phyloP scores from a whole-genome alignment of 495 filamentous ascomycete species.

The Aspergillus biplanus region DNA sequence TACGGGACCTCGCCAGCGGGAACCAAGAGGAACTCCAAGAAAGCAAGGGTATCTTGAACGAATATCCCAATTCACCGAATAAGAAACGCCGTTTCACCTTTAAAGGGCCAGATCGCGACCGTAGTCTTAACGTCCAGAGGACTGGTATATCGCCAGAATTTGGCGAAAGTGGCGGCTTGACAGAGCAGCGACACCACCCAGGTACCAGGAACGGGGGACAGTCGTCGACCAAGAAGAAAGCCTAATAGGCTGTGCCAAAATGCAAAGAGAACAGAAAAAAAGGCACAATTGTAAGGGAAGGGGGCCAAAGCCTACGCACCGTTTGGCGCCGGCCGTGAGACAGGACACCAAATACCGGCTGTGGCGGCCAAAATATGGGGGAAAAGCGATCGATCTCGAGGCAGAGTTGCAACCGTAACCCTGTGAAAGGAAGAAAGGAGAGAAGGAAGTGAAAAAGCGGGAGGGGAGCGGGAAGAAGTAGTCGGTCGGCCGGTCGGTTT shows the following conservation, averaged over 20 bases:
- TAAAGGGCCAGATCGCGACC: conserved; percentile 32
- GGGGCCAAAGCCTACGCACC: conserved; percentile 59
- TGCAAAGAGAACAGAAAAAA: conserved; percentile 29
- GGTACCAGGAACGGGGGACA: conserved; percentile 23
- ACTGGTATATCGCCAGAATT: conserved; percentile 12
- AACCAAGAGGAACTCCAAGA: conserved; percentile 39
- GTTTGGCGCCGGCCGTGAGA: conserved; percentile 60
- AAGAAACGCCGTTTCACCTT: conserved; percentile 44
- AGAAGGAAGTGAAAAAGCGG: conserved; percentile 21
- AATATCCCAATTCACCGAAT: conserved; percentile 43
- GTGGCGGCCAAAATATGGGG: conserved; percentile 53
- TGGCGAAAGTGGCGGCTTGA: conserved; percentile 1
- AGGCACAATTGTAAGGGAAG: conserved; percentile 30
- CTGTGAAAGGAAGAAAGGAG: conserved; percentile 24
- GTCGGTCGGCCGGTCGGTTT: conserved; percentile 15
- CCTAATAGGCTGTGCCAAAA: conserved; percentile 30
- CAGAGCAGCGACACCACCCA: conserved; percentile 13
- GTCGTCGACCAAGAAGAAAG: conserved; percentile 27
- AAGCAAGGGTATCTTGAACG: conserved; percentile 48
- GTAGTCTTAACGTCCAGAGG: conserved; percentile 20
- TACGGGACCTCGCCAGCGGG: conserved; percentile 36
- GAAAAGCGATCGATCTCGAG: conserved; percentile 44
- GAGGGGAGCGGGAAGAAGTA: conserved; percentile 28
- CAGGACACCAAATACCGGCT: conserved; percentile 60
- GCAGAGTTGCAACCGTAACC: conserved; percentile 32